Evolutionary conservation across 371 early-diverging fungal species (phyloP).

Genomic region (Mortierella sp.): DNA sequence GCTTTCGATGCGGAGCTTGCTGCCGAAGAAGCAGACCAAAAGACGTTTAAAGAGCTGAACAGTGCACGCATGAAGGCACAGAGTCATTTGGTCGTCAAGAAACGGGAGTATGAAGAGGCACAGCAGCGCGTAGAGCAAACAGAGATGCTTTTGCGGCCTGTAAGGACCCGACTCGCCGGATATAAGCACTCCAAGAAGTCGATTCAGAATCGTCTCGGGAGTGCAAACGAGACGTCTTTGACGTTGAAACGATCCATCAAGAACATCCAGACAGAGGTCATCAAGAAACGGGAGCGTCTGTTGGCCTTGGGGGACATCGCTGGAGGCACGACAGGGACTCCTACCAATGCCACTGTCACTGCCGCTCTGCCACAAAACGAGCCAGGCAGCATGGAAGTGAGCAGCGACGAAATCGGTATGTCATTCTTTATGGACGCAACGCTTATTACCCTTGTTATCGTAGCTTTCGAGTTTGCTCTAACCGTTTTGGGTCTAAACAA

Average conservation of each 20-base stretch:
- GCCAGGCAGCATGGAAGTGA: too few species aligned
- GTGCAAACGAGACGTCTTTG: not conserved
- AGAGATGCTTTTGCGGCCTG: not conserved
- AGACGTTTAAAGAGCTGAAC: conserved; percentile 1
- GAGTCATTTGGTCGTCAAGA: conserved; percentile 12
- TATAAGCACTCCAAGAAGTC: not conserved
- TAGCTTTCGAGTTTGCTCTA: too few species aligned
- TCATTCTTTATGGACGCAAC: too few species aligned
- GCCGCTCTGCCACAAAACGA: too few species aligned
- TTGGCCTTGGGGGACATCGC: conserved; percentile 15
- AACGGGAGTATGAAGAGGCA: conserved; percentile 35
- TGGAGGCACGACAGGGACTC: too few species aligned
- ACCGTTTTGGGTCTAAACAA: too few species aligned
- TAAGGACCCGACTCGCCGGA: not conserved
- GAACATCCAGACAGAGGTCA: conserved; percentile 20
- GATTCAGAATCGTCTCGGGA: conserved; percentile 6
- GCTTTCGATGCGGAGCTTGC: not conserved
- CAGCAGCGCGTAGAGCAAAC: conserved; percentile 10
- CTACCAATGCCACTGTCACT: too few species aligned
- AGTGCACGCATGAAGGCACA: conserved; percentile 7
- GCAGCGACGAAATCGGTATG: too few species aligned
- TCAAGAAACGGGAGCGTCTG: conserved; percentile 25
- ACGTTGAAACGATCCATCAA: conserved; percentile 15
- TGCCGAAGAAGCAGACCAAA: not conserved
- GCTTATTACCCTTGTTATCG: too few species aligned